Conservation (phyloP, 2,329 filamentous ascomycete species). For the Ophiostoma quercus region DNA sequence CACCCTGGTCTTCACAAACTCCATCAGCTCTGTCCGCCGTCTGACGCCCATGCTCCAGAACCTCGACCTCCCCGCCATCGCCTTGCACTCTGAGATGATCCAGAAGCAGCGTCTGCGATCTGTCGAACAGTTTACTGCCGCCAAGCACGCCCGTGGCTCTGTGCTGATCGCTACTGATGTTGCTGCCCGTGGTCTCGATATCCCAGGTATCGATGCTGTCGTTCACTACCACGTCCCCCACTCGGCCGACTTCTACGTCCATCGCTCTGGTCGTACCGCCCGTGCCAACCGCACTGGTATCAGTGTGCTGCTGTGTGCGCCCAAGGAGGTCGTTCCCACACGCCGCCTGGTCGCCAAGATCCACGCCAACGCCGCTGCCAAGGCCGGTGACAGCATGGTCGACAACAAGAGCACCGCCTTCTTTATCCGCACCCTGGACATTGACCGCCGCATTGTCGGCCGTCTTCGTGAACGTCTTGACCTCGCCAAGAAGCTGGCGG, state of each 20-base stretch:
- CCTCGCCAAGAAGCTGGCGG: slow-evolving; percentile 82
- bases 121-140: slow-evolving; percentile 77
- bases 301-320: slow-evolving; percentile 82
- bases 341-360: slow-evolving; percentile 82
- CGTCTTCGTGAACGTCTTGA: slow-evolving; percentile 71
- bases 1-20: slow-evolving; percentile 91
- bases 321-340: slow-evolving; percentile 83
- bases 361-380: slow-evolving; percentile 53
- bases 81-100: slow-evolving; percentile 88
- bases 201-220: slow-evolving; percentile 80
- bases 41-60: slow-evolving; percentile 79
- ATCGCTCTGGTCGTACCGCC: slow-evolving; percentile 89
- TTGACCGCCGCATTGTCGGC: slow-evolving; percentile 73
- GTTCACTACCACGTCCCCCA: slow-evolving; percentile 94
- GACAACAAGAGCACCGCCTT: slow-evolving; percentile 31
- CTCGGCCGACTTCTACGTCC: slow-evolving; percentile 87
- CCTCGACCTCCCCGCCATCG: slow-evolving; percentile 68
- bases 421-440: slow-evolving; percentile 72
- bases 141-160: slow-evolving; percentile 48
- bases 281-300: slow-evolving; percentile 72
- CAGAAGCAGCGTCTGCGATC: slow-evolving; percentile 94
- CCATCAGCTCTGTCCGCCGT: slow-evolving; percentile 84
- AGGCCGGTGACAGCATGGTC: slow-evolving; percentile 42
- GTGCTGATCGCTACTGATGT: slow-evolving; percentile 92
- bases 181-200: slow-evolving; percentile 88